Conservation (phyloP, 495 filamentous ascomycete genomes). For the Pyrenula aspistea region DNA sequence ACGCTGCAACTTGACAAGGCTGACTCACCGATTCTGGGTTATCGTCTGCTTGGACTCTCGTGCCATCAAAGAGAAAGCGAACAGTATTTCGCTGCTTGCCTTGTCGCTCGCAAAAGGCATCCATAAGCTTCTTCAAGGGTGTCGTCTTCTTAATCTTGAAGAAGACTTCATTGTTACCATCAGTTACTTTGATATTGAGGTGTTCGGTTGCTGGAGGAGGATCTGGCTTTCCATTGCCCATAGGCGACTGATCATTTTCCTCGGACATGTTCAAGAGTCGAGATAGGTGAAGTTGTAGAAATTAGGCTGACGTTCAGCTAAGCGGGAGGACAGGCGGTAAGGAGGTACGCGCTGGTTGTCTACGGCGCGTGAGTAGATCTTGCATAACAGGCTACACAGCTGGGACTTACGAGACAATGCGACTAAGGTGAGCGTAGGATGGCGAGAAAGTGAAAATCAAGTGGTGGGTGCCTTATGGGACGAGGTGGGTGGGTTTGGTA, state of each 20-base stretch:
- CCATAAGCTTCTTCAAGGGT: constrained; percentile 94
- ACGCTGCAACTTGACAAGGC: not conserved
- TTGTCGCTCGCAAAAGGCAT: constrained; percentile 94
- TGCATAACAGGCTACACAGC: no score
- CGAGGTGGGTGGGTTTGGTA: not conserved
- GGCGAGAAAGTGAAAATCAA: no score
- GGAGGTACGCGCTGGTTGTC: no score
- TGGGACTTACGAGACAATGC: no score
- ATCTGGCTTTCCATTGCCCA: constrained; percentile 32
- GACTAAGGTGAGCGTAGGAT: no score
- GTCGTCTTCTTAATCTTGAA: constrained; percentile 99
- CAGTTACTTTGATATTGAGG: constrained; percentile 99
- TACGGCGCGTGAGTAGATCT: no score
- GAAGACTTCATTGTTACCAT: constrained; percentile 99
- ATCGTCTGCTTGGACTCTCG: constrained; percentile 76
- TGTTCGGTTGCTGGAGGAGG: constrained; percentile 62
- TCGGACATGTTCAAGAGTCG: constrained; percentile 47
- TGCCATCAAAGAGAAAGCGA: constrained; percentile 92
- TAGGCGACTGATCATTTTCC: constrained; percentile 16
- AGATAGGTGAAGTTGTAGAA: no score
- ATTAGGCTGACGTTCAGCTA: no score
- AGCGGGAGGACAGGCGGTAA: no score
- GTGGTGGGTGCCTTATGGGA: not conserved
- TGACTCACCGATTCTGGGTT: constrained; percentile 80
- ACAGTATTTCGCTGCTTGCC: constrained; percentile 78